Conservation (phyloP, 1,139 yeast species). For the Kazachstania sp. region DNA sequence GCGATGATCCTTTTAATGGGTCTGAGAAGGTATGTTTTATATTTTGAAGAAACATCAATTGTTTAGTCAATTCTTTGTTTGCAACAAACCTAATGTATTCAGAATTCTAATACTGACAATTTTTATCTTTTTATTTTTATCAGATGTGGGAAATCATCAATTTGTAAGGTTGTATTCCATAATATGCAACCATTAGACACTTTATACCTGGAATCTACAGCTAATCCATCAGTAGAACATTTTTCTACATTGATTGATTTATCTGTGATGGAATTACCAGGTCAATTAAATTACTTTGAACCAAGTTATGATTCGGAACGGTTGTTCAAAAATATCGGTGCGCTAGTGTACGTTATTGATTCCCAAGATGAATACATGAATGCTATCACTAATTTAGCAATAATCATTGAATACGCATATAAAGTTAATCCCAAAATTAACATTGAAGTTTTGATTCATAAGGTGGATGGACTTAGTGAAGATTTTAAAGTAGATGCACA, state of each 20-base stretch:
- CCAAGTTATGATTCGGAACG: constrained; percentile 73
- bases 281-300: constrained; percentile 83
- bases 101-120: background rate
- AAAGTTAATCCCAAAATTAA: constrained; percentile 78
- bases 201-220: constrained; percentile 78
- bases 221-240: constrained; percentile 77
- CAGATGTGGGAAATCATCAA: constrained; percentile 73
- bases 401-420: constrained; percentile 82
- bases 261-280: constrained; percentile 94
- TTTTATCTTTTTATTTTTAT: background rate
- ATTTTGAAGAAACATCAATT: background rate
- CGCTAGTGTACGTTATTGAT: constrained; percentile 88
- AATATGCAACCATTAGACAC: constrained; percentile 96
- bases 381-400: constrained; percentile 80
- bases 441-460: constrained; percentile 88
- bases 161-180: constrained; percentile 90
- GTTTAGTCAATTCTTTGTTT: background rate
- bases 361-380: constrained; percentile 90
- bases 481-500: constrained; percentile 92
- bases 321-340: constrained; percentile 78
- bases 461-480: constrained; percentile 89
- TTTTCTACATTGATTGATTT: constrained; percentile 73
- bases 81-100: background rate
- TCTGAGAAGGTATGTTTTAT: constrained; percentile 39
- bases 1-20: constrained; percentile 84